phyloP scores from a whole-genome alignment of 371 early-diverging fungal genomes.

The Catenaria anguillulae region DNA sequence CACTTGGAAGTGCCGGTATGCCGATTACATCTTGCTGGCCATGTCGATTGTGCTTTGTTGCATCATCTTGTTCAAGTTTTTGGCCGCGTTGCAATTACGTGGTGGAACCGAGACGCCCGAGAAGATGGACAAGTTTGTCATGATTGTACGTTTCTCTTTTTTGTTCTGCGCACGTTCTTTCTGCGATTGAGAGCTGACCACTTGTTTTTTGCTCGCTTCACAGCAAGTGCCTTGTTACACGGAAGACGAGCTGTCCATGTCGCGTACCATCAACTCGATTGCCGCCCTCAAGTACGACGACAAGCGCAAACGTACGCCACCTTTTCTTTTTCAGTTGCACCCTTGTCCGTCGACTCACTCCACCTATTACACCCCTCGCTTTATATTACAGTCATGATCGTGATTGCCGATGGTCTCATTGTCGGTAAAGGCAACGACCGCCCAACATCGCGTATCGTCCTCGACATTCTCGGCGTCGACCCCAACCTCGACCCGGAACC shows the following conservation, averaged over 20 bases:
- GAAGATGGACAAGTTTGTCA: conserved; percentile 16
- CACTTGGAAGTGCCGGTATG: conserved; percentile 5
- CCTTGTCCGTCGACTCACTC: too few species aligned
- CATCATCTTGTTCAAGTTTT: conserved; percentile 10
- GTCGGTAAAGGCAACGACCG: conserved; percentile 78
- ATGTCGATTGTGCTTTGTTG: conserved; percentile 11
- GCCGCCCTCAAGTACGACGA: conserved; percentile 24
- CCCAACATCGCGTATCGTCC: conserved; percentile 92
- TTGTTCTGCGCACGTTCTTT: too few species aligned
- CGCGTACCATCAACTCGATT: conserved; percentile 29
- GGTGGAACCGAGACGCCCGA: conserved; percentile 9
- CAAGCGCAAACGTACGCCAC: conserved; percentile 23
- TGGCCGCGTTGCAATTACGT: conserved; percentile 5
- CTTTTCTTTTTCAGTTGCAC: too few species aligned
- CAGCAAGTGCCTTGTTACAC: conserved; percentile 37
- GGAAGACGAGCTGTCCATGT: conserved; percentile 29
- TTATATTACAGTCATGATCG: too few species aligned
- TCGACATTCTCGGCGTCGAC: conserved; percentile 85
- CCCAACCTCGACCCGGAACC: conserved; percentile 78
- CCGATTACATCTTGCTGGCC: conserved; percentile 11
- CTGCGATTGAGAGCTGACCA: too few species aligned
- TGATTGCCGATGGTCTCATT: conserved; percentile 28
- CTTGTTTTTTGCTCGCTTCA: too few species aligned
- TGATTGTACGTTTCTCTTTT: too few species aligned
- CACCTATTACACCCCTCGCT: too few species aligned